Evolutionary conservation across 345 rosid genomes (phyloP).

Genomic region (Cardiospermum halicacabum): DNA sequence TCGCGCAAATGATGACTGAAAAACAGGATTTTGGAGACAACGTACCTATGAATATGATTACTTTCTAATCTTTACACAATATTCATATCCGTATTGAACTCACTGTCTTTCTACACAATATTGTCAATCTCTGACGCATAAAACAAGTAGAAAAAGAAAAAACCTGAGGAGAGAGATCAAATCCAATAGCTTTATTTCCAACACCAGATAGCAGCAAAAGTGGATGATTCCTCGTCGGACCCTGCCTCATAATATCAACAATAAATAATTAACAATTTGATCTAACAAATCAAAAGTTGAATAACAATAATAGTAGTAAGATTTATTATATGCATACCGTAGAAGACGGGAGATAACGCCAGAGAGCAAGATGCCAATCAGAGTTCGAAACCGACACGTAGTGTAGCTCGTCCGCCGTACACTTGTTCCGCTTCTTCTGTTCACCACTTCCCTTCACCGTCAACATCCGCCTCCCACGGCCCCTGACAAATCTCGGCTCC

Average conservation of each 20-base stretch:
- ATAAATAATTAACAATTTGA: no score
- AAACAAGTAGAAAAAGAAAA: not conserved
- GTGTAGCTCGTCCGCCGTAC: conserved; percentile 60
- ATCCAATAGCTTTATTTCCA: conserved; percentile 73
- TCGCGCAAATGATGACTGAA: conserved; percentile 77
- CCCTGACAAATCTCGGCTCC: not conserved
- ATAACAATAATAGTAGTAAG: no score
- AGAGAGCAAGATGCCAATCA: conserved; percentile 50
- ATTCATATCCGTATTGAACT: no score
- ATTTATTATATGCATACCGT: conserved; percentile 26
- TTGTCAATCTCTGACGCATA: no score
- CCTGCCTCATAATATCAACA: conserved; percentile 20
- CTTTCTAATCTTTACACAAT: no score
- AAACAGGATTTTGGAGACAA: no score
- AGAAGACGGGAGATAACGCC: conserved; percentile 61
- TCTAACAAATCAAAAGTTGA: no score
- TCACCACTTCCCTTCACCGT: not conserved
- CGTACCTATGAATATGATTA: no score
- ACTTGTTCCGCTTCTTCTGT: conserved; percentile 27
- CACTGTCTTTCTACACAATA: no score
- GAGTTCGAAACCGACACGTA: conserved; percentile 34
- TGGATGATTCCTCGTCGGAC: conserved; percentile 66
- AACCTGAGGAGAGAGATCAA: conserved; percentile 76
- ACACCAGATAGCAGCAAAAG: conserved; percentile 67
- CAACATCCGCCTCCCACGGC: not conserved